Percentiles rank a stretch among this genome's conserved stretches.
phyloP scores from a whole-genome alignment of 139 green algal species.

The Parachlorella kessleri region DNA sequence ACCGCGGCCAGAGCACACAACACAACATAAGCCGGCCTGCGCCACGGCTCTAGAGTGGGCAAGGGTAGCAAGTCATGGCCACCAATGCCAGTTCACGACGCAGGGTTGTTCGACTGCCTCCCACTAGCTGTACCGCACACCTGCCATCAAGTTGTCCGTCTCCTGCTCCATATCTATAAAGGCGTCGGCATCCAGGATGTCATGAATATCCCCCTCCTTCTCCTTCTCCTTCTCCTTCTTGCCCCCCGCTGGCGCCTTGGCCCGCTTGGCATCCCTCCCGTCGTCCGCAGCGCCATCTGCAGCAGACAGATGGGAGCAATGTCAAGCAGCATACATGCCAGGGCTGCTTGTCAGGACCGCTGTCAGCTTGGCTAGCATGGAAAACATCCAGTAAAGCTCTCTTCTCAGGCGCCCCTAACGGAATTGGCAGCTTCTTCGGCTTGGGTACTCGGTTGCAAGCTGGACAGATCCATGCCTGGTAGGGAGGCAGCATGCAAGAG shows the following conservation, averaged over 20 bases:
- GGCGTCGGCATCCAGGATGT: conserved; percentile 1
- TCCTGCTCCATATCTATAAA: conserved; percentile 27
- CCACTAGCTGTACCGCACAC: too few species aligned
- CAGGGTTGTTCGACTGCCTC: too few species aligned
- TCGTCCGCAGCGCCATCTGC: background rate
- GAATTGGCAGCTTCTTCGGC: background rate
- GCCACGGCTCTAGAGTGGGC: background rate
- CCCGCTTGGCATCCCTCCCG: background rate
- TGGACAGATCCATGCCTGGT: background rate
- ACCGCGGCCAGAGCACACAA: background rate
- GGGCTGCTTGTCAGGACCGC: too few species aligned
- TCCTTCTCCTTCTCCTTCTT: background rate
- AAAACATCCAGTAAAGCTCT: too few species aligned
- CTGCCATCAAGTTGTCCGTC: conserved; percentile 29
- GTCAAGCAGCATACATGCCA: background rate
- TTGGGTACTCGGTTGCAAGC: background rate
- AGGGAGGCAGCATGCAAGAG: too few species aligned
- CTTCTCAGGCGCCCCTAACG: too few species aligned
- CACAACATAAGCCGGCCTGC: background rate
- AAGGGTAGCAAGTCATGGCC: background rate
- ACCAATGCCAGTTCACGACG: background rate
- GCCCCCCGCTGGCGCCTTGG: background rate
- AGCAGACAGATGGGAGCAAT: background rate
- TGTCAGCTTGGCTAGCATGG: too few species aligned
- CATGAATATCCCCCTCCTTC: background rate